Percentiles rank a stretch among this genome's conserved stretches.
phyloP scores from a whole-genome alignment of 2,329 filamentous ascomycete species.

The Cylindrodendrum hubeiense region DNA sequence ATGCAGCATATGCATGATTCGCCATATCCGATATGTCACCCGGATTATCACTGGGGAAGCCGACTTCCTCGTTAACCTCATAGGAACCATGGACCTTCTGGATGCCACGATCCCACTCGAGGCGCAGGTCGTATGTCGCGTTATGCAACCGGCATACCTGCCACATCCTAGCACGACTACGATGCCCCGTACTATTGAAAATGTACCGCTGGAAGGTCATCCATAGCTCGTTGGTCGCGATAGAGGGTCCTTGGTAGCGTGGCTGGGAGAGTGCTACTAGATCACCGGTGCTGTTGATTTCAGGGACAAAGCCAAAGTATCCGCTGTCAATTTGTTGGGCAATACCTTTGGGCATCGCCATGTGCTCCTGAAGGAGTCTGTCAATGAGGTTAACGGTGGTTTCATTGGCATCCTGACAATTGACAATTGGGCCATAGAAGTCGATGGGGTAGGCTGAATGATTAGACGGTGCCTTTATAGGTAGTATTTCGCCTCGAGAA shows the following conservation, averaged over 20 bases:
- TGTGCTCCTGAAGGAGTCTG: conserved; percentile 4
- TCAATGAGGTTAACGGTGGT: conserved; percentile 3
- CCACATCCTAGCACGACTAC: neutral
- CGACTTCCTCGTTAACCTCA: conserved; percentile 2
- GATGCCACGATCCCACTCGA: conserved; percentile 13
- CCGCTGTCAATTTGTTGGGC: conserved; percentile 7
- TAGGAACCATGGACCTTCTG: conserved; percentile 14
- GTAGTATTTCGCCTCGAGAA: neutral
- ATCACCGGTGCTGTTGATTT: neutral
- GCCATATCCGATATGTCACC: conserved; percentile 12
- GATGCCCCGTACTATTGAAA: neutral
- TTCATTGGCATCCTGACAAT: neutral
- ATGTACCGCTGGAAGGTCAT: conserved; percentile 21
- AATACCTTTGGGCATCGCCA: conserved; percentile 10
- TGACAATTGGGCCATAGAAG: conserved; percentile 1
- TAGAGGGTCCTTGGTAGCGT: conserved; percentile 14
- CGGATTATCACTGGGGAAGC: conserved; percentile 4
- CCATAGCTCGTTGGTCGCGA: conserved; percentile 15
- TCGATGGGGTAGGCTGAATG: neutral
- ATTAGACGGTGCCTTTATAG: neutral
- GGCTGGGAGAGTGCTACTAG: conserved; percentile 11
- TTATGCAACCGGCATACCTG: conserved; percentile 18
- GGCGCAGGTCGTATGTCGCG: conserved; percentile 9
- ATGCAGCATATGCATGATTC: conserved; percentile 13
- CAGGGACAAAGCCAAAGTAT: conserved; percentile 18